Percentiles rank a stretch among this genome's conserved stretches.
Conservation (phyloP, 352 stramenopile genomes). For the Globisporangium apiculatum region DNA sequence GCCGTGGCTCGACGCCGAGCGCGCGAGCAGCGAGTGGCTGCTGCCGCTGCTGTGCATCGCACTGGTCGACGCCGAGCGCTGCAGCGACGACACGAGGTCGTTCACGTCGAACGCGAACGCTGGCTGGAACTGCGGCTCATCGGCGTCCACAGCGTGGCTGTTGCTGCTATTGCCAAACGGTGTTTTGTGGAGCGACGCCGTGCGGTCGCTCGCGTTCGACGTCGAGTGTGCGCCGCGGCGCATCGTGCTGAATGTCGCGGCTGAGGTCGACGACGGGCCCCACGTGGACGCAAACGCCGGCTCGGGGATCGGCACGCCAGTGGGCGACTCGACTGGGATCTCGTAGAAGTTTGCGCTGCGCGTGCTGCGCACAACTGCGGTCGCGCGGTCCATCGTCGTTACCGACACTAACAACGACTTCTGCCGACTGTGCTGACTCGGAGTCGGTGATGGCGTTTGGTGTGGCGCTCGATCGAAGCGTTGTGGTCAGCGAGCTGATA, state of each 20-base stretch:
- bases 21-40: slow-evolving; percentile 13
- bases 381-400: slow-evolving; percentile 26
- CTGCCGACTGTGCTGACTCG: neutral
- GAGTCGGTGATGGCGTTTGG: neutral
- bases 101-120: slow-evolving; percentile 55
- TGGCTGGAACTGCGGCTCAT: slow-evolving; percentile 30
- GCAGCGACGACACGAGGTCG: slow-evolving; percentile 27
- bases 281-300: slow-evolving; percentile 13
- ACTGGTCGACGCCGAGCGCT: slow-evolving; percentile 17
- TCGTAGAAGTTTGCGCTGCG: slow-evolving; percentile 61
- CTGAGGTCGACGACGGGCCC: slow-evolving; percentile 16
- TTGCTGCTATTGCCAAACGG: slow-evolving; percentile 5
- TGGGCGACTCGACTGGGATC: slow-evolving; percentile 26
- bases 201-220: slow-evolving; percentile 24
- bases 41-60: slow-evolving; percentile 15
- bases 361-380: slow-evolving; percentile 42
- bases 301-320: slow-evolving; percentile 4
- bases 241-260: slow-evolving; percentile 16
- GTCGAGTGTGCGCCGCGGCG: slow-evolving; percentile 19
- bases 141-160: slow-evolving; percentile 1
- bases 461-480: neutral
- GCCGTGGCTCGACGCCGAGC: slow-evolving; percentile 12
- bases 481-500: neutral
- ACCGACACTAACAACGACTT: too few species aligned
- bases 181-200: slow-evolving; percentile 24